Percentiles rank a stretch among this genome's conserved stretches.
Conservation (phyloP, 129 eudicot genomes). For the Arctium lappa region DNA sequence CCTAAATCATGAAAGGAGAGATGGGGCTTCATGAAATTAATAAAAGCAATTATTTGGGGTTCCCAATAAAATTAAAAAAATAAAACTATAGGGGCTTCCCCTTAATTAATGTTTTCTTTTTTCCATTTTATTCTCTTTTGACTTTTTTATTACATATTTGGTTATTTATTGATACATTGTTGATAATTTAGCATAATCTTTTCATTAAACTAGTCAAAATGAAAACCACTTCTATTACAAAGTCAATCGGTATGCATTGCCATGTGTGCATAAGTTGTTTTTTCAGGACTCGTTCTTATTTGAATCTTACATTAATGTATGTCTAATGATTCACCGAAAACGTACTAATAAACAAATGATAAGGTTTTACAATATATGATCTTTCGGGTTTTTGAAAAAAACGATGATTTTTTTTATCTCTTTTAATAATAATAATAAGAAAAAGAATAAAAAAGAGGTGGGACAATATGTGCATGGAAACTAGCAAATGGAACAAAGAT, state of each 20-base stretch:
- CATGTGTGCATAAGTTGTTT: no score
- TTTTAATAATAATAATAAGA: not conserved
- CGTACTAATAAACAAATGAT: not conserved
- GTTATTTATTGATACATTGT: no score
- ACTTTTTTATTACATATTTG: not conserved
- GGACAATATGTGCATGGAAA: not conserved
- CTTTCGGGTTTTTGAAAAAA: not conserved
- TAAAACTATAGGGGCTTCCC: not conserved
- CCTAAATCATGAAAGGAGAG: conserved; percentile 16
- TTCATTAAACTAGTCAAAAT: not conserved
- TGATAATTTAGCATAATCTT: not conserved
- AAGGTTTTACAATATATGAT: not conserved
- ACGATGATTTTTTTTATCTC: not conserved
- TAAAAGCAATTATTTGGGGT: conserved; percentile 5
- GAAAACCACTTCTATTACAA: not conserved
- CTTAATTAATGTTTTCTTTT: not conserved
- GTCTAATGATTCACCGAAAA: not conserved
- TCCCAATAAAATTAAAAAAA: conserved; percentile 7
- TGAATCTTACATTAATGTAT: not conserved
- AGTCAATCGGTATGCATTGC: not conserved
- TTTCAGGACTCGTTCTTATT: not conserved
- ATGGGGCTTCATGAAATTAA: not conserved
- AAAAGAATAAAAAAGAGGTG: no score
- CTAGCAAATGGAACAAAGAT: conserved; percentile 21
- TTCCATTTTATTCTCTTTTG: not conserved